A percentile compares a stretch with the other conserved stretches of the same genome.
These are phyloP conservation scores for Angophora floribunda DNA, from an alignment of 345 rosid species.

Conservation along the genomic window DNA sequence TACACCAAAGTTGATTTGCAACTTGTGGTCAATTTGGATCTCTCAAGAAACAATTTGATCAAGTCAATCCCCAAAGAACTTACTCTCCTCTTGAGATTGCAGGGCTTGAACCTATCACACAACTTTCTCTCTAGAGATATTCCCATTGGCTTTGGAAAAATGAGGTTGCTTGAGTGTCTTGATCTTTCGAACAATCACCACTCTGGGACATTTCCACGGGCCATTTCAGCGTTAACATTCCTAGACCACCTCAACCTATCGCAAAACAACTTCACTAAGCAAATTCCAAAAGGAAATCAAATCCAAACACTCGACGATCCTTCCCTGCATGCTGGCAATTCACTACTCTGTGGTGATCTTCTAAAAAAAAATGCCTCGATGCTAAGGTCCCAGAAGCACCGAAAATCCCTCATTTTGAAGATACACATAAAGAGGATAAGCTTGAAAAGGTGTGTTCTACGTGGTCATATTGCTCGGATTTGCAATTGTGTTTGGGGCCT, in stretches of 20 bases:
- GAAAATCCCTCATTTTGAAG: background rate
- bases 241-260: conserved; percentile 7
- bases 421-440: background rate
- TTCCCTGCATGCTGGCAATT: background rate
- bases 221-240: background rate
- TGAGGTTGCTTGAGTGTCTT: conserved; percentile 7
- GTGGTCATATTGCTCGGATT: background rate
- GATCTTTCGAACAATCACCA: conserved; percentile 14
- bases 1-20: background rate
- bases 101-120: conserved; percentile 7
- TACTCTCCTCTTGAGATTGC: conserved; percentile 1
- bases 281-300: background rate
- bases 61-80: conserved; percentile 8
- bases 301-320: background rate
- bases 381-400: background rate
- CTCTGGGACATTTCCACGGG: conserved; percentile 9
- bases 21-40: conserved; percentile 2
- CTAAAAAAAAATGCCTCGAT: background rate
- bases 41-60: conserved; percentile 8
- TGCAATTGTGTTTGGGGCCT: background rate
- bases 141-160: background rate
- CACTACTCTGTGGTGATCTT: background rate
- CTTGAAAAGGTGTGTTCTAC: too few relatives aligned
- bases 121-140: conserved; percentile 10
- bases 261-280: conserved; percentile 3